Evolutionary conservation across 768 basidiomycete genomes (phyloP), one percentile per base, ranked within the genome.

Genomic region (Suillus variegatus): DNA sequence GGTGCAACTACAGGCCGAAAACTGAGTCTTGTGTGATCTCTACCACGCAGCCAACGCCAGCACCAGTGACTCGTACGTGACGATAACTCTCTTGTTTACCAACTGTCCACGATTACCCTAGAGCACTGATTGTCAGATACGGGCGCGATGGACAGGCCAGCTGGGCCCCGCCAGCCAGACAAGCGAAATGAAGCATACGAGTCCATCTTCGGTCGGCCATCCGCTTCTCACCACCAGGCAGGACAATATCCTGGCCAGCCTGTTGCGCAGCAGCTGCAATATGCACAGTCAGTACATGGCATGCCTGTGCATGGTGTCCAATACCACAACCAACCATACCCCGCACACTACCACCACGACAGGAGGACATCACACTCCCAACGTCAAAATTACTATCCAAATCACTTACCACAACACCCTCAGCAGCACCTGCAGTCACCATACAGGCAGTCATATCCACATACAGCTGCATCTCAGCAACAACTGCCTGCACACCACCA

Each of bases 101-200:
- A 28, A 43, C 40, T 58, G 28, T 60, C 40, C 40, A 41, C 40
- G 10, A 40, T 58, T 41, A 7, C 6, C 40, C 41, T 60, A 60
- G 58, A 60, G 20, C 40, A 43, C 25, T 43, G 28, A 43, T 60
- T 41, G 25, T 43, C 25, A 60, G 40, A 28, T 41, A 60, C 40
- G 41, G 58, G 25, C 18, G 32, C 52, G 64, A 85, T 85, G 84
- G 84, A 85, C 70, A 79, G 81, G 69, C 84, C 84, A 66, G 74
- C 86, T 70, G 91, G 90, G 60, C 89, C 90, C 78, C 76, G 83
- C 62, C 77, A 79, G 32, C 82, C 82, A 54, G 90, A 92, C 79
- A 92, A 93, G 74, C 89, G 93, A 62, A 81, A 86, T 77, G 86
- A 88, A 63, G 93, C 93, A 55, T 95, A 93, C 80, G 91, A 94